These are phyloP conservation scores for Pseudocercospora musae DNA, from an alignment of 2,329 filamentous ascomycete genomes.

Conservation along the genomic window DNA sequence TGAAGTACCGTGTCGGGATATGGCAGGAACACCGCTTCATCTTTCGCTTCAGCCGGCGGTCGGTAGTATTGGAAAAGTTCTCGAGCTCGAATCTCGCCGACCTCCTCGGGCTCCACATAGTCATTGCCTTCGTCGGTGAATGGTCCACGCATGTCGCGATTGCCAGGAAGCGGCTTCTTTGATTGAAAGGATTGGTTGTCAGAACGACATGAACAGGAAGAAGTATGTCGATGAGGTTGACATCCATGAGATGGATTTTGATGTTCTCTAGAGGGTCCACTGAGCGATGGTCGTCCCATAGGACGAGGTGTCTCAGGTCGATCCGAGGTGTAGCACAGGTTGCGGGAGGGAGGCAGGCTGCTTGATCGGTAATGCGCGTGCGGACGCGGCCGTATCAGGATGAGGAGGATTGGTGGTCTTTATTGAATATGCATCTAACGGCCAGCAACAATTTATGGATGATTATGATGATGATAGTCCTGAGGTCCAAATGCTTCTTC, in stretches of 20 bases:
- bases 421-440: background rate
- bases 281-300: background rate
- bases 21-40: constrained; percentile 18
- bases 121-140: constrained; percentile 14
- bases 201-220: background rate
- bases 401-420: too few relatives aligned
- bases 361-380: background rate
- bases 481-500: too few relatives aligned
- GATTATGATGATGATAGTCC: background rate
- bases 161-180: background rate
- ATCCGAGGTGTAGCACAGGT: background rate
- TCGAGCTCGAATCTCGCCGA: constrained; percentile 26
- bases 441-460: background rate
- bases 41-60: constrained; percentile 18
- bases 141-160: background rate
- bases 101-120: constrained; percentile 21
- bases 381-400: background rate
- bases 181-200: background rate
- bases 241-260: background rate
- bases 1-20: constrained; percentile 41
- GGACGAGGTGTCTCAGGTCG: background rate
- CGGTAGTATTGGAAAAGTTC: constrained; percentile 29
- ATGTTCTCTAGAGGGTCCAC: background rate
- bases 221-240: background rate
- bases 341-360: background rate